Conservation (phyloP, 345 rosid species). For the Murraya koenigii region DNA sequence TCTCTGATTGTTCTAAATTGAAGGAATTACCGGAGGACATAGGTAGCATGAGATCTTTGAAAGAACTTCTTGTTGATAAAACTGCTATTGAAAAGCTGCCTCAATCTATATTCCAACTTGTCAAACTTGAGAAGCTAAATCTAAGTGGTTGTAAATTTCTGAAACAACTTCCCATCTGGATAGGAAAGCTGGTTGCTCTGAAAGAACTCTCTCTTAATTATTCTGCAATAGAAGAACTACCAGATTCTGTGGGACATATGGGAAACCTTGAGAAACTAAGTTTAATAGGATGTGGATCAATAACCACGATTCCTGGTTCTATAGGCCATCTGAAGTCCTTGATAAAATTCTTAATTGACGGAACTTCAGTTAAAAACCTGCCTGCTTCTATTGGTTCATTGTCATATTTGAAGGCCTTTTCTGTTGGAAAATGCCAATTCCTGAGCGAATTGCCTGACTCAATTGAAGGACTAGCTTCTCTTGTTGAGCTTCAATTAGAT, state of each 20-base stretch:
- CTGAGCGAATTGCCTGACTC: slow-evolving; percentile 46
- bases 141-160: slow-evolving; percentile 24
- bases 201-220: slow-evolving; percentile 33
- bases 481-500: slow-evolving; percentile 22
- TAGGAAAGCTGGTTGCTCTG: slow-evolving; percentile 37
- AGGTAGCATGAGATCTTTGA: slow-evolving; percentile 44
- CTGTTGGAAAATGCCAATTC: slow-evolving; percentile 20
- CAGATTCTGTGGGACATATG: slow-evolving; percentile 34
- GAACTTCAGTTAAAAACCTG: slow-evolving; percentile 29
- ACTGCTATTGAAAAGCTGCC: slow-evolving; percentile 46
- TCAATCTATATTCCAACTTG: slow-evolving; percentile 35
- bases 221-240: slow-evolving; percentile 38
- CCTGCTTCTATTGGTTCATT: slow-evolving; percentile 46
- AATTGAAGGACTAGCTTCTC: slow-evolving; percentile 33
- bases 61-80: slow-evolving; percentile 37
- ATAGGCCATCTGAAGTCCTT: slow-evolving; percentile 36
- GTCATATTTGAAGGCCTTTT: slow-evolving; percentile 29
- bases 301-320: slow-evolving; percentile 35
- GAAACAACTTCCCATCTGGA: slow-evolving; percentile 31
- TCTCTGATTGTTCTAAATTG: slow-evolving; percentile 36
- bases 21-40: slow-evolving; percentile 37
- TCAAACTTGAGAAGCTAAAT: slow-evolving; percentile 45
- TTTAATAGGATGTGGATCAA: slow-evolving; percentile 28
- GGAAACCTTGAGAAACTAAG: slow-evolving; percentile 37
- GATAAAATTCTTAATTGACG: slow-evolving; percentile 16